Conservation (phyloP, 441 rosid genomes). For the Kokia cookei region DNA sequence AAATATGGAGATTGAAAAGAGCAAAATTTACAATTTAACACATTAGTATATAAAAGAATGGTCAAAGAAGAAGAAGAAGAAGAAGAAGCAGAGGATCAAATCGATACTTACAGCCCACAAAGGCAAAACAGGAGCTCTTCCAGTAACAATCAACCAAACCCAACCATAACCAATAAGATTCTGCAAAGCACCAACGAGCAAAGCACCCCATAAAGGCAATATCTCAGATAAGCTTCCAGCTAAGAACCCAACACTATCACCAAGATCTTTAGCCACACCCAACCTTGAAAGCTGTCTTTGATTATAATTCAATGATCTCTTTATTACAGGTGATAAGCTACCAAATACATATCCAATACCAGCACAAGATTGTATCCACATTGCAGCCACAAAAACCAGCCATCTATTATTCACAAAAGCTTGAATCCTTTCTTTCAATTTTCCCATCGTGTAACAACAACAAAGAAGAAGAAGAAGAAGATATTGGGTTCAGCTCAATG, state of each 20-base stretch:
- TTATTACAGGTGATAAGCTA: slow-evolving; percentile 91
- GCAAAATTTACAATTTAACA: neutral
- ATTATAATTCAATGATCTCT: slow-evolving; percentile 79
- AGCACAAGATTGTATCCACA: slow-evolving; percentile 98
- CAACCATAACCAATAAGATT: slow-evolving; percentile 88
- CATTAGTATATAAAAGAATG: neutral
- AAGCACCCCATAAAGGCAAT: slow-evolving; percentile 91
- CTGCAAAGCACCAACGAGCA: slow-evolving; percentile 86
- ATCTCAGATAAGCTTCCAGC: slow-evolving; percentile 84
- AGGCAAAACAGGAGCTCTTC: slow-evolving; percentile 70
- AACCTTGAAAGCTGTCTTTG: slow-evolving; percentile 80
- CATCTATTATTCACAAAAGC: slow-evolving; percentile 74
- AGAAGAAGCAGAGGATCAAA: neutral
- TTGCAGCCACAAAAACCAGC: slow-evolving; percentile 95
- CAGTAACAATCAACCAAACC: slow-evolving; percentile 91
- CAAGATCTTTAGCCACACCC: slow-evolving; percentile 97
- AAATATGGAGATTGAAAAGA: neutral
- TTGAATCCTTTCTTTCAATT: slow-evolving; percentile 36
- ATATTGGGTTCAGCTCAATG: neutral
- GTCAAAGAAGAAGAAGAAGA: neutral
- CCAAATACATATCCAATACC: slow-evolving; percentile 93
- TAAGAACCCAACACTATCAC: slow-evolving; percentile 89
- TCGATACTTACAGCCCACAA: slow-evolving; percentile 81
- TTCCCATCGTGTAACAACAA: slow-evolving; percentile 22
- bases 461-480: neutral